Conservation (phyloP, 176 grass and related monocot species). For the Bothriochloa decipiens region DNA sequence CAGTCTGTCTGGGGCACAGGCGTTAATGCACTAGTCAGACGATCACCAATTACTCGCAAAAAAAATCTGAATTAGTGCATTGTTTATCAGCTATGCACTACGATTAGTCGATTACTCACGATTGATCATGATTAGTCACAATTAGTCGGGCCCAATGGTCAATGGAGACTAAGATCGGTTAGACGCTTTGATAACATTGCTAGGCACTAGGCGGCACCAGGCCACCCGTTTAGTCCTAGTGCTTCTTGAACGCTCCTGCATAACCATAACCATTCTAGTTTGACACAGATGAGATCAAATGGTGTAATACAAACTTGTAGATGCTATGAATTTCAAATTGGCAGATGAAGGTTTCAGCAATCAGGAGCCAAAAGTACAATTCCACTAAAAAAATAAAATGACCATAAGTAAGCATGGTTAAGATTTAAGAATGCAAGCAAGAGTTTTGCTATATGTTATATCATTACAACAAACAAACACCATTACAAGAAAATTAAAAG, state of each 20-base stretch:
- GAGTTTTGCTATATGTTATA: neutral
- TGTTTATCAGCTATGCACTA: neutral
- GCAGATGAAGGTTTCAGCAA: neutral
- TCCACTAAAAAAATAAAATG: neutral
- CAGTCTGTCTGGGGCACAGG: neutral
- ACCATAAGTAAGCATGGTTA: neutral
- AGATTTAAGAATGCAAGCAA: neutral
- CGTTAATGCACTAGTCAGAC: neutral
- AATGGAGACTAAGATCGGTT: too few relatives aligned
- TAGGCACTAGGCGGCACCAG: neutral
- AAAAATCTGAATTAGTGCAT: too few relatives aligned
- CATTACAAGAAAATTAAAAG: neutral
- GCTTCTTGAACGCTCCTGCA: neutral
- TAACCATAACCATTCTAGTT: conserved; percentile 1
- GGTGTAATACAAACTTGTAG: neutral
- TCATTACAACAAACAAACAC: neutral
- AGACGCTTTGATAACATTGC: neutral
- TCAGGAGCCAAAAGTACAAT: neutral
- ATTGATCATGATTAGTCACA: too few relatives aligned
- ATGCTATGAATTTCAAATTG: neutral
- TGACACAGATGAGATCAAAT: neutral
- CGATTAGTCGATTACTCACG: too few relatives aligned
- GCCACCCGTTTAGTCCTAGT: neutral
- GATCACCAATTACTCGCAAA: too few relatives aligned
- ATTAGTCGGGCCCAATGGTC: neutral